phyloP scores from a whole-genome alignment of 306 rosid genomes.

The Psophocarpus tetragonolobus region DNA sequence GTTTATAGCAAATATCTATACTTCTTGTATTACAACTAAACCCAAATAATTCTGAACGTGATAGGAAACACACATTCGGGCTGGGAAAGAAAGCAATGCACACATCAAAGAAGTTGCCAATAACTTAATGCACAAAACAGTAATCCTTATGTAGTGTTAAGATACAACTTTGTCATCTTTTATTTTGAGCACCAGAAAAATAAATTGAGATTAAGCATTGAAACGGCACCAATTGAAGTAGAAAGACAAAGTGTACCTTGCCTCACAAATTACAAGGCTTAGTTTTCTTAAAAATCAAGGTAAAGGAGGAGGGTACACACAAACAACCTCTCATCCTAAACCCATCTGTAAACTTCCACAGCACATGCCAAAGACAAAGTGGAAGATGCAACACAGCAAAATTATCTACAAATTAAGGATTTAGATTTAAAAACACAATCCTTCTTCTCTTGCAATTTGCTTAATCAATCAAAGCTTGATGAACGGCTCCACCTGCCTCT shows the following conservation, averaged over 20 bases:
- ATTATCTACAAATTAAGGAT: conserved; percentile 49
- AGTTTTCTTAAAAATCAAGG: conserved; percentile 43
- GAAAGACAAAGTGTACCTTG: neutral
- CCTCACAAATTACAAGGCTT: conserved; percentile 35
- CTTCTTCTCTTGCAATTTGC: conserved; percentile 26
- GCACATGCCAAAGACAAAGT: conserved; percentile 18
- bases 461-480: conserved; percentile 96
- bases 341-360: conserved; percentile 48
- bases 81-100: neutral
- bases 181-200: conserved; percentile 28
- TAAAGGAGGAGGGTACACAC: conserved; percentile 90
- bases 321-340: conserved; percentile 96
- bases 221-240: conserved; percentile 3
- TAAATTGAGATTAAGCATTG: conserved; percentile 35
- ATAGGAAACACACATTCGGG: neutral
- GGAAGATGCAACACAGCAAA: conserved; percentile 30
- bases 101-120: neutral
- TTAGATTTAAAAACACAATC: conserved; percentile 31
- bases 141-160: neutral
- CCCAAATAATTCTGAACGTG: neutral
- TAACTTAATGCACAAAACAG: neutral
- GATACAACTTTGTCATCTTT: neutral
- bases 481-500: conserved; percentile 98
- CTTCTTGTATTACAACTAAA: neutral
- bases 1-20: neutral